These are phyloP conservation scores for Monosporascus ibericus DNA, from an alignment of 2,329 filamentous ascomycete species.

Conservation along the genomic window DNA sequence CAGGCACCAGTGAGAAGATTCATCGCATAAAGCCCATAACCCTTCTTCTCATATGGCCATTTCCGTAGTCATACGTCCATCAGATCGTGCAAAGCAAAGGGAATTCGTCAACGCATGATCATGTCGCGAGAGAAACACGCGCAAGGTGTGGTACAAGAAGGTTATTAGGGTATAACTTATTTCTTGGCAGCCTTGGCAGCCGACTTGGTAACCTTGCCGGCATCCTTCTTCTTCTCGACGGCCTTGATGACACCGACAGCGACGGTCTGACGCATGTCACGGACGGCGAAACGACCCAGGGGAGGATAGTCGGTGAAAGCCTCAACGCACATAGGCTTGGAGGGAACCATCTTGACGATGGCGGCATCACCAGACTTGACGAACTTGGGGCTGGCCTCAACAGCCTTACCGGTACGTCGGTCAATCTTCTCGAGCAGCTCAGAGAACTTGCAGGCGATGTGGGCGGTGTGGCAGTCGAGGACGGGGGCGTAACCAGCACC, in stretches of 20 bases:
- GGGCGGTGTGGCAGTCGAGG: slow-evolving; percentile 99
- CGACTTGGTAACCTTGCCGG: slow-evolving; percentile 66
- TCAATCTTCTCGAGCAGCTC: slow-evolving; percentile 99
- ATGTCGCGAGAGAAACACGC: slow-evolving; percentile 13
- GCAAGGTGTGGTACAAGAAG: slow-evolving; percentile 4
- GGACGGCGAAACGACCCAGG: slow-evolving; percentile 99
- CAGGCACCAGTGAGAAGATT: slow-evolving; percentile 39
- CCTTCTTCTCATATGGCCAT: slow-evolving; percentile 37
- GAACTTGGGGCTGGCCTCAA: slow-evolving; percentile 92
- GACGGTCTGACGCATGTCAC: slow-evolving; percentile 92
- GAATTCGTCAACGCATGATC: slow-evolving; percentile 24
- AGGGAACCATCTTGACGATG: slow-evolving; percentile 99
- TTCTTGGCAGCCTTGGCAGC: slow-evolving; percentile 72
- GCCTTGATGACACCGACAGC: slow-evolving; percentile 94
- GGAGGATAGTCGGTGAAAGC: slow-evolving; percentile 99
- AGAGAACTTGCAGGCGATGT: slow-evolving; percentile 99
- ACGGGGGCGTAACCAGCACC: slow-evolving; percentile 98
- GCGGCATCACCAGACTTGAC: slow-evolving; percentile 99
- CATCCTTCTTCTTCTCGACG: slow-evolving; percentile 58
- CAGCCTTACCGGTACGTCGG: slow-evolving; percentile 98
- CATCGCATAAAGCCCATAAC: slow-evolving; percentile 30
- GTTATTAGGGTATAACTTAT: slow-evolving; percentile 40
- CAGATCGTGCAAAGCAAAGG: slow-evolving; percentile 34
- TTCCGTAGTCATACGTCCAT: slow-evolving; percentile 33
- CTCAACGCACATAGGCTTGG: slow-evolving; percentile 99